Conservation (phyloP, 257 asterid species). For the Petrea volubilis region DNA sequence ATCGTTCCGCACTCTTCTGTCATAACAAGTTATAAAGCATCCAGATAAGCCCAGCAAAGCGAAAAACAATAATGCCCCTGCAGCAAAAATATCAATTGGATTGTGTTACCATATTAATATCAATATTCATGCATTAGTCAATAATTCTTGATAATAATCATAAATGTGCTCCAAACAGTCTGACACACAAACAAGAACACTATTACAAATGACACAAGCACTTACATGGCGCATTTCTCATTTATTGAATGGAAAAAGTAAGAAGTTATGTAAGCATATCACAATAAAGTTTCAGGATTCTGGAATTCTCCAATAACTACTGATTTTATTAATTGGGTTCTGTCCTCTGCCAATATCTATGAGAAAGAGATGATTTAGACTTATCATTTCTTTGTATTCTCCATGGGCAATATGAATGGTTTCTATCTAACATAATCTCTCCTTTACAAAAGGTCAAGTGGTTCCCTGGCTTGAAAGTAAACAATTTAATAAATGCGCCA, state of each 20-base stretch:
- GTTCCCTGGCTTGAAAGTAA: neutral
- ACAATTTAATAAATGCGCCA: neutral
- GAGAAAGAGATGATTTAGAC: neutral
- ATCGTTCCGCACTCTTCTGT: slow-evolving; percentile 94
- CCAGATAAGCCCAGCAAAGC: slow-evolving; percentile 93
- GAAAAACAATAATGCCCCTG: slow-evolving; percentile 92
- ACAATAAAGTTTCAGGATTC: neutral
- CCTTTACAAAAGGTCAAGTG: neutral
- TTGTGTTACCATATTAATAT: slow-evolving; percentile 9
- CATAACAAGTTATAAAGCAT: slow-evolving; percentile 94
- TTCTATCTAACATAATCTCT: neutral
- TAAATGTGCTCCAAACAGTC: neutral
- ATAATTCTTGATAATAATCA: neutral
- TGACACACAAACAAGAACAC: neutral
- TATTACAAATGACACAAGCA: neutral
- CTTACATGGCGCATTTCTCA: neutral
- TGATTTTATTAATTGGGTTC: neutral
- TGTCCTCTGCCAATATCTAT: neutral
- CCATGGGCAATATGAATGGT: neutral
- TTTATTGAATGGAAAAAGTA: neutral
- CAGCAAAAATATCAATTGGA: neutral
- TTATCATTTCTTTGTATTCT: neutral
- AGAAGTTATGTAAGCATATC: neutral
- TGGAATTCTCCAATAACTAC: neutral
- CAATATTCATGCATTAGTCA: slow-evolving; percentile 6